Evolutionary conservation across 2,329 filamentous ascomycete genomes (phyloP), one percentile per base, ranked within the genome.

Genomic region (Basipetospora sp.): DNA sequence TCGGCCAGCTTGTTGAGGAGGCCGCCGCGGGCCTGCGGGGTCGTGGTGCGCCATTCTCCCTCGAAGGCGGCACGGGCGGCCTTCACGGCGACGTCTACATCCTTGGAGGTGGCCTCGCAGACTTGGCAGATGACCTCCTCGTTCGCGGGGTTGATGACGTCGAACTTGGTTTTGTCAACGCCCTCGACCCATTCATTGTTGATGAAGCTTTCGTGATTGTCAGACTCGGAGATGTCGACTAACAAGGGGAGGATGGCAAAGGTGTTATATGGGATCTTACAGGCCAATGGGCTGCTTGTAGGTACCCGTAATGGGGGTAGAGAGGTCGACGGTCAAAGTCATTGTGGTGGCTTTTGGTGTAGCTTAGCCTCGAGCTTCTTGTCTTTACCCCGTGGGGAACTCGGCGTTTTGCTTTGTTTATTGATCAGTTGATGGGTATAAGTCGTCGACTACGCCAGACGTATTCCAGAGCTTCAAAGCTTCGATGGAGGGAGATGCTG

Each of bases 31-130:
- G 77, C 60, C 50, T 77, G 69, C 39, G 87, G 83, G n/a, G 79
- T 73, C 47, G 72, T 70, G 44, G 71, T 63, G 47, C 59, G 66
- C 80, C 85, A 88, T 45, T 61, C 54, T 45, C 77, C 78, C 43
- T 92, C 72, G 57, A 92, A 88, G 36, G 86, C 85, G 60, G 81
- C 80, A 57, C 87, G 81, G 47, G 87, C 87, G 38, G 85, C 86
- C 41, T 72, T 66, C 45, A 94, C 87, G 45, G 87, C 87, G 43
- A 86, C 63, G 58, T 77, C 74, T 57, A 78, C 65, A 63, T 90
- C 84, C 69, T 92, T 86, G 69, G 92, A 85, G 46, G 79, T 82
- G 54, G 80, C 87, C 65, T 93, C 86, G 55, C 74, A 65, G 50
- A 94, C 82, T 39, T 77, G 77, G 67, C 69, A 73, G 65, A 93